phyloP scores from a whole-genome alignment of 495 filamentous ascomycete genomes.

The Daldinia caldariorum region DNA sequence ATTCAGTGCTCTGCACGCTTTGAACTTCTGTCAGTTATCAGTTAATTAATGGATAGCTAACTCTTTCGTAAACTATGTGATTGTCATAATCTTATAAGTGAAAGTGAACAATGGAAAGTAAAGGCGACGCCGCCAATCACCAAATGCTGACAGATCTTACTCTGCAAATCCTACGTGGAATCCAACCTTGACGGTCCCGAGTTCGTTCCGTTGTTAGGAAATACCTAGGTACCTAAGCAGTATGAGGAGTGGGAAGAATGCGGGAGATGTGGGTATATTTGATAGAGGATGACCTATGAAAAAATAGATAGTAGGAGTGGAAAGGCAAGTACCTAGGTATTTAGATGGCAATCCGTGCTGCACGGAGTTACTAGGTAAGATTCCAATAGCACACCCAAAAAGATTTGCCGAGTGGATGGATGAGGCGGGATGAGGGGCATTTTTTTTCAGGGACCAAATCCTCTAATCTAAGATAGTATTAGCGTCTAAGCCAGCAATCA shows the following conservation, averaged over 20 bases:
- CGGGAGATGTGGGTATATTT: slow-evolving; percentile 10
- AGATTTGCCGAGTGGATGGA: slow-evolving; percentile 43
- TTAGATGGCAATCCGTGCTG: slow-evolving; percentile 2
- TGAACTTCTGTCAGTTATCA: neutral
- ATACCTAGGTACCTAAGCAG: slow-evolving; percentile 38
- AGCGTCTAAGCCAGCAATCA: slow-evolving; percentile 28
- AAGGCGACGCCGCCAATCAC: slow-evolving; percentile 6
- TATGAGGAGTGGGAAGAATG: slow-evolving; percentile 4
- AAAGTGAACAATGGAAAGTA: neutral
- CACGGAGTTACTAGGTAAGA: slow-evolving; percentile 39
- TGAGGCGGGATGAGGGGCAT: slow-evolving; percentile 42
- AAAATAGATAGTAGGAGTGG: neutral
- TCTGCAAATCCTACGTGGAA: slow-evolving; percentile 1
- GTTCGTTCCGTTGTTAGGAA: slow-evolving; percentile 27
- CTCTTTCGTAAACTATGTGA: neutral
- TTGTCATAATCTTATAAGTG: neutral
- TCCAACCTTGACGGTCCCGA: slow-evolving; percentile 18
- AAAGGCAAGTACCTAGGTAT: too few species aligned
- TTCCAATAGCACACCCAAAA: slow-evolving; percentile 18
- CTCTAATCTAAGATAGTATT: slow-evolving; percentile 26
- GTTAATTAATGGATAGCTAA: neutral
- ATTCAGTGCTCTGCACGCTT: neutral
- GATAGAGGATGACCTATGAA: slow-evolving; percentile 21
- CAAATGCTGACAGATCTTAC: neutral
- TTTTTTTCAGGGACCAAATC: slow-evolving; percentile 42